A percentile compares a stretch with the other conserved stretches of the same genome.
phyloP scores from a whole-genome alignment of 768 basidiomycete genomes.

The Trametes punicea region DNA sequence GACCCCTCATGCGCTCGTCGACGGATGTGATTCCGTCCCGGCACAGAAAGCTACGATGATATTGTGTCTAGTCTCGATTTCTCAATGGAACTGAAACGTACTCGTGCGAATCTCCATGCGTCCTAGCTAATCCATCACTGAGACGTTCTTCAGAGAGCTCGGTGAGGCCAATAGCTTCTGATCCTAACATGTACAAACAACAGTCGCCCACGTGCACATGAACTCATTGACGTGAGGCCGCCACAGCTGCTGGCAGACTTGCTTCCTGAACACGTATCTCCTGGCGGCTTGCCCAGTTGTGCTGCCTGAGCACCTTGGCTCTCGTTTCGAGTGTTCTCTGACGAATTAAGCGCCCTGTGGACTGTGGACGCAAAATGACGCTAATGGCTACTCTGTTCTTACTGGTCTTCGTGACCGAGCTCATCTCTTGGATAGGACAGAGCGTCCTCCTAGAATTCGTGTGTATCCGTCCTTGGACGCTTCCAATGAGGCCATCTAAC shows the following conservation, averaged over 20 bases:
- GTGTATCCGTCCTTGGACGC: constrained; percentile 39
- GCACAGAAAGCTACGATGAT: too few species aligned
- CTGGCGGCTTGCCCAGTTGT: not conserved
- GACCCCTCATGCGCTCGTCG: too few species aligned
- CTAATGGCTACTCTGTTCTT: constrained; percentile 79
- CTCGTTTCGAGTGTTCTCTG: not conserved
- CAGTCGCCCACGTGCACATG: constrained; percentile 14
- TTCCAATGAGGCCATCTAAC: too few species aligned
- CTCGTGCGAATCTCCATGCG: too few species aligned
- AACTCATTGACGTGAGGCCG: constrained; percentile 2
- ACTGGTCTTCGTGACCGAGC: constrained; percentile 77
- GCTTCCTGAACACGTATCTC: constrained; percentile 19
- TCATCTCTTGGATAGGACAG: constrained; percentile 87
- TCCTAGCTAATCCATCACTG: not conserved
- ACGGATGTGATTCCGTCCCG: too few species aligned
- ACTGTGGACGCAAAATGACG: constrained; percentile 48
- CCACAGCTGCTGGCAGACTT: constrained; percentile 3
- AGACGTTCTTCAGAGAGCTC: not conserved
- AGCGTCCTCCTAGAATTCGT: constrained; percentile 80
- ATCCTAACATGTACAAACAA: constrained; percentile 33
- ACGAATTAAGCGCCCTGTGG: not conserved
- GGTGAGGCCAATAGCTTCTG: constrained; percentile 20
- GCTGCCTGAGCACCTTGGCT: not conserved
- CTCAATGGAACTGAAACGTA: too few species aligned
- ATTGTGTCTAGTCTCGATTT: too few species aligned